A percentile compares a stretch with the other conserved stretches of the same genome.
Conservation (phyloP, 495 filamentous ascomycete genomes). For the Xylaria grammica region DNA sequence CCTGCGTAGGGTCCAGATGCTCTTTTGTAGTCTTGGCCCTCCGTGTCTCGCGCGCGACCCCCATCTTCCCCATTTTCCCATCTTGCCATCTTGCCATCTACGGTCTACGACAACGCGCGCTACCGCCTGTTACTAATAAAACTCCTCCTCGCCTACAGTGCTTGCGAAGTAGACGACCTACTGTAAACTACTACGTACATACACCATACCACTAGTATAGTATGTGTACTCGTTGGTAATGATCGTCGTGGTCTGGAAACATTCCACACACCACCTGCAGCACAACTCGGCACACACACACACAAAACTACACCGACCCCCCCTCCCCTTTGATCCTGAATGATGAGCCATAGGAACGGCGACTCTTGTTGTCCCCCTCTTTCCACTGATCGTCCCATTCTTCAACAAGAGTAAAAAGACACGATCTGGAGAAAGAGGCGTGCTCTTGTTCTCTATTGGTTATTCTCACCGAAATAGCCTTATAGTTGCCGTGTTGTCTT, state of each 20-base stretch:
- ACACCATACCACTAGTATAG: no score
- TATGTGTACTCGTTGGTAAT: slow-evolving; percentile 19
- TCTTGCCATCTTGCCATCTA: slow-evolving; percentile 10
- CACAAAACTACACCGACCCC: slow-evolving; percentile 21
- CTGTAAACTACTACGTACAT: neutral
- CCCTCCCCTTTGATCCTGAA: slow-evolving; percentile 19
- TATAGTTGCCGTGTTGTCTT: slow-evolving; percentile 9
- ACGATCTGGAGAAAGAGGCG: neutral
- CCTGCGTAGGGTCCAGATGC: slow-evolving; percentile 22
- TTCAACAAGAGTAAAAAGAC: neutral
- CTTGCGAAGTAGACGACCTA: neutral
- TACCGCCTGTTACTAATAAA: neutral
- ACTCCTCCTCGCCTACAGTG: neutral
- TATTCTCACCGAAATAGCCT: slow-evolving; percentile 7
- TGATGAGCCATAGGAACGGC: slow-evolving; percentile 7
- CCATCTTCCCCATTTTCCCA: slow-evolving; percentile 16
- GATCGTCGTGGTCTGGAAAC: slow-evolving; percentile 29
- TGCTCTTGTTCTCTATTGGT: slow-evolving; percentile 10
- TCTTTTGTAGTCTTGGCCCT: slow-evolving; percentile 24
- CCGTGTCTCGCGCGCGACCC: slow-evolving; percentile 17
- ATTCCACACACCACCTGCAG: slow-evolving; percentile 21
- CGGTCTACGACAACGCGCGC: neutral
- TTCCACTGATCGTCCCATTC: slow-evolving; percentile 7
- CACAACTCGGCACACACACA: slow-evolving; percentile 25
- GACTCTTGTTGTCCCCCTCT: slow-evolving; percentile 16